Base-by-base conservation (phyloP, 1,284 basidiomycete genomes). In the Trichosporon sp. region DNA sequence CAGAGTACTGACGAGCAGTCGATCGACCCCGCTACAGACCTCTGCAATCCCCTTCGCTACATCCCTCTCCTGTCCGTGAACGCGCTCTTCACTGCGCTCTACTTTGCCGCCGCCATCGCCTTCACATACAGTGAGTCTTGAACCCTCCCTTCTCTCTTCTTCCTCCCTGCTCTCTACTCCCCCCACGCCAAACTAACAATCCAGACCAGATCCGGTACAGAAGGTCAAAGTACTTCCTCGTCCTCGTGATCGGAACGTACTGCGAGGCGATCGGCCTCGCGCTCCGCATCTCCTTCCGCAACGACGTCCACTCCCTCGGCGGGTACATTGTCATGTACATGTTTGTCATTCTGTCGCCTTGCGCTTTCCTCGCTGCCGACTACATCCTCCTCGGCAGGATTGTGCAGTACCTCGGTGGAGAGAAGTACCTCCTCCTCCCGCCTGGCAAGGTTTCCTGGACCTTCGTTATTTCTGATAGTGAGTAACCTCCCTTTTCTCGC, bases 291-390 rank as follows among this genome's bases (percentile, higher is more conserved):
- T n/a, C 37, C 12, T 65, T 74, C 51, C 67, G 73, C 14, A 67
- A 48, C 37, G 63, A 69, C 51, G 37, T 67, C 11, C 73, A 74
- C 63, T 38, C 32, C 2, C 46, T 65, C 11, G 71, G 71, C n/a
- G 66, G 66, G 7, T 74, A 74, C 63, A 72, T 74, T 32, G 63
- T 46, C 43, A 70, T 72, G 71, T 70, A 72, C 69, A 65, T 74
- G 65, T 69, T 74, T 61, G 71, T 72, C 11, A 65, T 74, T 7
- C 69, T 74, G 14, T 59, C 48, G 85, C 90, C 91, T 4, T 91
- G 91, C 76, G 89, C 89, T n/a, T 91, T 91, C 84, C 89, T 92
- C 73, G 91, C 91, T 2, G 87, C 90, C 37, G 87, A 89, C 78
- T 92, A 92, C 76, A 84, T 91, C 68, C 85, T 91, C 26, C 86